Percentiles rank a stretch among this genome's conserved stretches.
These are phyloP conservation scores for Didymella sp. DNA, from an alignment of 2,329 filamentous ascomycete species.

Conservation along the genomic window DNA sequence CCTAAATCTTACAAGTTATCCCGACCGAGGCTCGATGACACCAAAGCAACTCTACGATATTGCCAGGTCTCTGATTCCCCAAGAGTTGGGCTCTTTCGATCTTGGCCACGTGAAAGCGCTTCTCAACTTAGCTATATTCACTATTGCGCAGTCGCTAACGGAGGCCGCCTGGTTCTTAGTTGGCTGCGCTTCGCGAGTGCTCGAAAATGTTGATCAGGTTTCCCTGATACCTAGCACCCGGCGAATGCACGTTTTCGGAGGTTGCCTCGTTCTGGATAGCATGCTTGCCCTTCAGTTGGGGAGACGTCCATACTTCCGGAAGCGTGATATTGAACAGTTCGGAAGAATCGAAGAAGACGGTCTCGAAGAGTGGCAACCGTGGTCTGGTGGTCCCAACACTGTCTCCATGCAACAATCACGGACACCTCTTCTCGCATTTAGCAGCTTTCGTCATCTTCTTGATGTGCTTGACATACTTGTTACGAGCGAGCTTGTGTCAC, in stretches of 20 bases:
- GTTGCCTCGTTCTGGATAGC: constrained; percentile 69
- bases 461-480: constrained; percentile 38
- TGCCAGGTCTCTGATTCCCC: constrained; percentile 41
- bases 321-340: constrained; percentile 56
- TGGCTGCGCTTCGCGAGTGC: constrained; percentile 67
- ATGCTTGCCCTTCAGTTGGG: constrained; percentile 61
- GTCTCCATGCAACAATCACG: constrained; percentile 26
- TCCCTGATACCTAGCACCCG: constrained; percentile 32
- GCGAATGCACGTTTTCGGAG: constrained; percentile 57
- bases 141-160: constrained; percentile 65
- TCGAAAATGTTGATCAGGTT: constrained; percentile 53
- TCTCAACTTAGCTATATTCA: constrained; percentile 64
- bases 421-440: constrained; percentile 54
- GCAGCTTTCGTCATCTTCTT: constrained; percentile 61
- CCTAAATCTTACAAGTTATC: constrained; percentile 5
- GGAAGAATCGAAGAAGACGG: constrained; percentile 68
- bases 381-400: constrained; percentile 62
- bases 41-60: constrained; percentile 35
- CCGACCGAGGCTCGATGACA: constrained; percentile 15
- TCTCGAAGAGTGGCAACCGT: constrained; percentile 77
- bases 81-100: constrained; percentile 42
- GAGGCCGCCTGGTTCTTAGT: constrained; percentile 69
- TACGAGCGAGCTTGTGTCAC: constrained; percentile 17
- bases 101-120: constrained; percentile 53
- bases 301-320: constrained; percentile 59